phyloP scores from a whole-genome alignment of 371 early-diverging fungal genomes.

The Amoeboaphelidium protococcarum region DNA sequence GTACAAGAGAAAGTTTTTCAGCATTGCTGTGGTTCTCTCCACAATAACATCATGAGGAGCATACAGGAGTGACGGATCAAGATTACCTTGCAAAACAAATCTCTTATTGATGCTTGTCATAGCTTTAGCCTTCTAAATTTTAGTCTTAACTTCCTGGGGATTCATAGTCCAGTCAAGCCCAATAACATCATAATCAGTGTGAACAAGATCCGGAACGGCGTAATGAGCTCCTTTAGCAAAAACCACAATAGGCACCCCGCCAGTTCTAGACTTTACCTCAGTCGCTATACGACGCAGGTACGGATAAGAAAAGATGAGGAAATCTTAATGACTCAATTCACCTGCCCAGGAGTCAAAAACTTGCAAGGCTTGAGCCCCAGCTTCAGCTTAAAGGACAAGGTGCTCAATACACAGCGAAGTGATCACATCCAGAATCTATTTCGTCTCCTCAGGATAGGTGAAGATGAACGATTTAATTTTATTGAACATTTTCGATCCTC shows the following conservation, averaged over 20 bases:
- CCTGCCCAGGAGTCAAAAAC: conserved; percentile 93
- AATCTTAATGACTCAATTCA: conserved; percentile 57
- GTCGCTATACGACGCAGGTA: conserved; percentile 52
- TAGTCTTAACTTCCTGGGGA: background rate
- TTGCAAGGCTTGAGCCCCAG: conserved; percentile 88
- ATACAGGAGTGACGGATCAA: conserved; percentile 65
- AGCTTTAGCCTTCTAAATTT: conserved; percentile 11
- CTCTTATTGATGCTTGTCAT: background rate
- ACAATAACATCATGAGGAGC: conserved; percentile 43
- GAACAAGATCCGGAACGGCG: background rate
- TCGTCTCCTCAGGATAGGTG: conserved; percentile 45
- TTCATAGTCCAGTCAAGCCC: background rate
- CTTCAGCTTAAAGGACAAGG: conserved; percentile 71
- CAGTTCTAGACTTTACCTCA: conserved; percentile 27
- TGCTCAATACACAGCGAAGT: conserved; percentile 60
- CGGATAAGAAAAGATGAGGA: conserved; percentile 55
- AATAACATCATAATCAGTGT: background rate
- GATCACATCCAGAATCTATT: conserved; percentile 43
- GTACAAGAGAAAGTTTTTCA: conserved; percentile 41
- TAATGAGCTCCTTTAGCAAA: background rate
- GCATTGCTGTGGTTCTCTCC: conserved; percentile 43
- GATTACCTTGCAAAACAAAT: conserved; percentile 76
- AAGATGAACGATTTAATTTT: conserved; percentile 75
- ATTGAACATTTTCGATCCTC: conserved; percentile 64
- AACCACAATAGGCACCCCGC: conserved; percentile 32